Evolutionary conservation across 164 flowering plant genomes (phyloP), one percentile per base, ranked within the genome.

Genomic region (Pachysandra terminalis): DNA sequence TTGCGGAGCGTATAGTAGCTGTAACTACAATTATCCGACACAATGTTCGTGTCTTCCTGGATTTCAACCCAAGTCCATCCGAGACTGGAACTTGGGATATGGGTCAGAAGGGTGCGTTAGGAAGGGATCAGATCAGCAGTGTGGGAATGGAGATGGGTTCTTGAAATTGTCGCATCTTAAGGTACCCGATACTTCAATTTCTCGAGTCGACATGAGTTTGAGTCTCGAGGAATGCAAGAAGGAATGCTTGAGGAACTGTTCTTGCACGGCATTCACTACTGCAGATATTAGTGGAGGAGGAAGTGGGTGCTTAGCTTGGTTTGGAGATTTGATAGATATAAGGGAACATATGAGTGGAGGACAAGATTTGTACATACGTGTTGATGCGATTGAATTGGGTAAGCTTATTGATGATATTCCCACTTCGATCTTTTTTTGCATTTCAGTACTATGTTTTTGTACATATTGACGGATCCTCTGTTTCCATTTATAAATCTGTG

Each of bases 1-100:
- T 32, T 68, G 71, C 10, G 71, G 71, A 0, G 19, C 71, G 5
- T 60, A 26, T 15, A 52, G 65, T 8, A 27, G 17, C 2, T 68
- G 71, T 25, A 9, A 10, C 14, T 3, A 59, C n/a, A 5, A 35
- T 45, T n/a, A n/a, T 27, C 0, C 27, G 15, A 12, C 58, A 5
- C 17, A 37, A 40, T 68, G 64, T 21, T 17, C 25, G 15, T 72
- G 74, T 61, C 40, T 72, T 23, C 49, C 19, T 0, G 74, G 74
- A 9, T 72, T 72, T 26, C 24, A 53, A 17, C 74, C 70, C 5
- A 66, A 32, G 8, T 17, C 35, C 37, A 27, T 14, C 14, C 19
- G 25, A 24, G 70, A 69, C 25, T 74, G 77, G 77, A 35, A n/a
- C 4, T 2, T 6, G 25, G 67, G 73, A 13, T 61, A 70, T 56